These are phyloP conservation scores for Forsythia viridissima DNA, from an alignment of 257 asterid species.

Conservation along the genomic window DNA sequence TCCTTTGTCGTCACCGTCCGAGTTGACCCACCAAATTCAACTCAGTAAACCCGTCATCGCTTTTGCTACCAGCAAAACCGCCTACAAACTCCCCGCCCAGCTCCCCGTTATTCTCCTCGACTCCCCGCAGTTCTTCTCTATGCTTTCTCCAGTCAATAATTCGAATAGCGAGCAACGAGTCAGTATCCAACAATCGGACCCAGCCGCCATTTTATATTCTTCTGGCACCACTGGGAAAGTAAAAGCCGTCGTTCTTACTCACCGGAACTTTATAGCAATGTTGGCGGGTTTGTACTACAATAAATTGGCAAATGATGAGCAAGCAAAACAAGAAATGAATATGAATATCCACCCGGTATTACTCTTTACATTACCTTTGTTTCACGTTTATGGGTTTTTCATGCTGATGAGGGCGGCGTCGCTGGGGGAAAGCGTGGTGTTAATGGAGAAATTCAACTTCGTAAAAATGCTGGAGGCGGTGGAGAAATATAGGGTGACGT, in stretches of 20 bases:
- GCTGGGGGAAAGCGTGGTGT: slow-evolving; percentile 62
- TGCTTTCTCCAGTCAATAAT: slow-evolving; percentile 34
- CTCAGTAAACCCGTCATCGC: slow-evolving; percentile 55
- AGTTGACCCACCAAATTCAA: slow-evolving; percentile 55
- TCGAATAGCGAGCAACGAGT: background rate
- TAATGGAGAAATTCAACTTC: slow-evolving; percentile 68
- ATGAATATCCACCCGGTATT: slow-evolving; percentile 25
- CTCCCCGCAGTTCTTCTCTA: slow-evolving; percentile 47
- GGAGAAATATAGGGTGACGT: slow-evolving; percentile 59
- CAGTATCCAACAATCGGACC: slow-evolving; percentile 46
- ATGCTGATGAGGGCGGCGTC: slow-evolving; percentile 67
- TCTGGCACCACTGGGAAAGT: slow-evolving; percentile 89
- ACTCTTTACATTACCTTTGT: slow-evolving; percentile 70
- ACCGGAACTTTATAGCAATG: slow-evolving; percentile 66
- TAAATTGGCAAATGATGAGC: background rate
- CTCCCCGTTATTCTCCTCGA: slow-evolving; percentile 47
- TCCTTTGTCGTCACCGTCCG: slow-evolving; percentile 61
- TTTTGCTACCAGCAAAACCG: slow-evolving; percentile 48
- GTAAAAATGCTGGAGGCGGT: slow-evolving; percentile 67
- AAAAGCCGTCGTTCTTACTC: slow-evolving; percentile 76
- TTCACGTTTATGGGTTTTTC: slow-evolving; percentile 83
- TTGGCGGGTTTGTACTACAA: slow-evolving; percentile 41
- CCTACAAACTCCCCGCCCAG: slow-evolving; percentile 41
- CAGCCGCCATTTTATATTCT: slow-evolving; percentile 80
- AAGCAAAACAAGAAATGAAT: background rate